Evolutionary conservation across 2,329 filamentous ascomycete genomes (phyloP).

Genomic region (Dothistroma pini): DNA sequence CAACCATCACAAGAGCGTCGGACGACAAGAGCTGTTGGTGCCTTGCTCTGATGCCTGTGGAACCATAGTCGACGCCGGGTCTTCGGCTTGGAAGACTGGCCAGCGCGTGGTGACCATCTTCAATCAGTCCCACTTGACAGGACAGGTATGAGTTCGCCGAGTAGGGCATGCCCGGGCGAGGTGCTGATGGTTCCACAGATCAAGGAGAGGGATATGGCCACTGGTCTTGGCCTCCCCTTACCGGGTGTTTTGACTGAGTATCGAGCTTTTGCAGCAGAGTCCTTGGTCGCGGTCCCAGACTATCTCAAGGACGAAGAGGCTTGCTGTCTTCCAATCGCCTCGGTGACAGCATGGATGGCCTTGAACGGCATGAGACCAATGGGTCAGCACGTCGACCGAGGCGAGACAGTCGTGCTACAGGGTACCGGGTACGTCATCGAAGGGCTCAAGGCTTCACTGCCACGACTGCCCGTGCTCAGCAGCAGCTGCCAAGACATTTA

Average conservation of each 20-base stretch:
- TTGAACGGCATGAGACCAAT: constrained; percentile 58
- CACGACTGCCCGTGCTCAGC: too few relatives aligned
- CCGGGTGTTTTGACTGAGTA: constrained; percentile 57
- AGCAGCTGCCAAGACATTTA: too few relatives aligned
- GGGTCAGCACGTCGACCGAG: constrained; percentile 46
- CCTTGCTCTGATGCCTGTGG: constrained; percentile 71
- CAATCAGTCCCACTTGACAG: constrained; percentile 53
- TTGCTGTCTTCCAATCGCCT: constrained; percentile 57
- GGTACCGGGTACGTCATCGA: too few relatives aligned
- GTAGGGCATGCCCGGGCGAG: not conserved
- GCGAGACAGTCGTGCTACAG: constrained; percentile 39
- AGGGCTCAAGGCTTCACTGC: too few relatives aligned
- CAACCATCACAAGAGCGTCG: constrained; percentile 59
- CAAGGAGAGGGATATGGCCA: constrained; percentile 51
- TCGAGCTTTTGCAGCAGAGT: constrained; percentile 56
- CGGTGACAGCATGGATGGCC: constrained; percentile 63
- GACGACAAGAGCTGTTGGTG: constrained; percentile 47
- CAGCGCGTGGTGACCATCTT: constrained; percentile 67
- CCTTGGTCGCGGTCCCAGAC: constrained; percentile 54
- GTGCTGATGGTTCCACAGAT: constrained; percentile 30
- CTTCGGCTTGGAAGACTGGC: constrained; percentile 51
- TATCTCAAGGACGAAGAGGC: constrained; percentile 60
- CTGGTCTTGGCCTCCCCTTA: constrained; percentile 59
- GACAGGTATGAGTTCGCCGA: constrained; percentile 43
- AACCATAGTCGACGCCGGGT: constrained; percentile 51